These are phyloP conservation scores for Torulaspora globosa DNA, from an alignment of 1,139 yeast species.

Conservation along the genomic window DNA sequence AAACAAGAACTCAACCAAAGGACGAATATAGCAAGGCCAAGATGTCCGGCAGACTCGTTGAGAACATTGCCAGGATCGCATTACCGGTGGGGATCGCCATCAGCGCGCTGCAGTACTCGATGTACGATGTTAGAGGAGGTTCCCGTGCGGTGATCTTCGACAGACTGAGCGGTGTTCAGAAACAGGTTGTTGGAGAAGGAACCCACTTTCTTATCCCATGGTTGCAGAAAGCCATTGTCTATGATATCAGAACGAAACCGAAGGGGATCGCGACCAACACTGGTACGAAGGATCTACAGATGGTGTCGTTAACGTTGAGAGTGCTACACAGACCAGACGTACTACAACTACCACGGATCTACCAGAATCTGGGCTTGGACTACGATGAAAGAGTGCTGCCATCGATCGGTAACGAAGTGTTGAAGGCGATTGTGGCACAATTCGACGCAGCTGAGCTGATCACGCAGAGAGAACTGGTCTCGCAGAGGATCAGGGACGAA, in stretches of 20 bases:
- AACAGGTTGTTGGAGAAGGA: conserved; percentile 88
- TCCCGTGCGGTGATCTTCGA: conserved; percentile 94
- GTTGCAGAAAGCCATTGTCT: conserved; percentile 86
- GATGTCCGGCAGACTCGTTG: conserved; percentile 23
- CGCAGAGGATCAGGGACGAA: conserved; percentile 85
- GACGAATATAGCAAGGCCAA: background rate
- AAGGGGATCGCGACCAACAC: conserved; percentile 92
- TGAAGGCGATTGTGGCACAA: conserved; percentile 94
- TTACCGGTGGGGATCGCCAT: conserved; percentile 66
- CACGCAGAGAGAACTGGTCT: conserved; percentile 94
- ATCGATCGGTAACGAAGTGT: conserved; percentile 92
- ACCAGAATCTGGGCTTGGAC: conserved; percentile 87
- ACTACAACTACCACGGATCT: conserved; percentile 70
- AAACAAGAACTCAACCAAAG: background rate
- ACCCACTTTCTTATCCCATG: conserved; percentile 94
- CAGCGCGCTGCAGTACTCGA: conserved; percentile 64
- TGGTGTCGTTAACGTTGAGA: conserved; percentile 87
- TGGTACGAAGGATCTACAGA: conserved; percentile 95
- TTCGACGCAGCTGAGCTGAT: conserved; percentile 97
- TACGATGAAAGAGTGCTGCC: conserved; percentile 97
- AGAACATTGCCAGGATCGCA: conserved; percentile 45
- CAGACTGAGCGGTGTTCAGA: conserved; percentile 83
- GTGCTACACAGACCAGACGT: conserved; percentile 95
- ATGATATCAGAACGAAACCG: conserved; percentile 90
- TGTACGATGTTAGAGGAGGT: conserved; percentile 95